A percentile compares a stretch with the other conserved stretches of the same genome.
These are phyloP conservation scores for Oryza longistaminata DNA, from an alignment of 176 grass and related monocot species.

Conservation along the genomic window DNA sequence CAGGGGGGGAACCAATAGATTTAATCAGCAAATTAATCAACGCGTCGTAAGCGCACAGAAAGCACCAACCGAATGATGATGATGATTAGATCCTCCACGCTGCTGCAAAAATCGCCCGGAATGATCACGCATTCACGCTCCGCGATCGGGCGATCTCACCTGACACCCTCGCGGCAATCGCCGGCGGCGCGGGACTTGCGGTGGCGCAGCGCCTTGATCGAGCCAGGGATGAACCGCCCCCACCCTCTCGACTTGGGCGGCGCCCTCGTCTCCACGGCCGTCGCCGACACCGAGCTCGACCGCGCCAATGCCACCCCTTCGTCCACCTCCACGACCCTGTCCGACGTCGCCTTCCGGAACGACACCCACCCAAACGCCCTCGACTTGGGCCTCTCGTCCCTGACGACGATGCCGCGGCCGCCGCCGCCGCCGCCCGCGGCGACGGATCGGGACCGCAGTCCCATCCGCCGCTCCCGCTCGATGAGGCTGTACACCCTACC, in stretches of 20 bases:
- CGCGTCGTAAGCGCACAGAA: not conserved
- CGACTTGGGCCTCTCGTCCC: slow-evolving; percentile 24
- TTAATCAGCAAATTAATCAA: not conserved
- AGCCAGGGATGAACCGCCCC: slow-evolving; percentile 55
- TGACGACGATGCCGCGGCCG: not conserved
- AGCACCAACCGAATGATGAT: not conserved
- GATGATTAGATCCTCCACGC: not conserved
- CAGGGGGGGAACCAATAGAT: not conserved
- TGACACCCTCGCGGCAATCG: not conserved
- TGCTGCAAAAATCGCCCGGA: not conserved
- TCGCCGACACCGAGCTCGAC: slow-evolving; percentile 48
- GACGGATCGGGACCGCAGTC: slow-evolving; percentile 52
- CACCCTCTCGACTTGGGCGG: slow-evolving; percentile 28
- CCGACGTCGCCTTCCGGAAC: slow-evolving; percentile 40
- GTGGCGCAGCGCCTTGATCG: slow-evolving; percentile 64
- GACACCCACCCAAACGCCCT: slow-evolving; percentile 42
- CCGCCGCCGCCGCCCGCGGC: slow-evolving; percentile 5
- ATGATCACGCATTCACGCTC: not conserved
- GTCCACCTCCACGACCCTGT: slow-evolving; percentile 26
- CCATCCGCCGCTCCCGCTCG: slow-evolving; percentile 38
- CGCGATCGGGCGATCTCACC: not conserved
- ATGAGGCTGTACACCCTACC: slow-evolving; percentile 36
- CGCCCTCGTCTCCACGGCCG: not conserved
- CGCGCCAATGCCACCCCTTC: slow-evolving; percentile 42
- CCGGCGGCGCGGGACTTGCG: slow-evolving; percentile 34